Percentiles rank a stretch among this genome's conserved stretches.
Conservation (phyloP, 2,329 filamentous ascomycete species). For the Nannizzia gypsea region DNA sequence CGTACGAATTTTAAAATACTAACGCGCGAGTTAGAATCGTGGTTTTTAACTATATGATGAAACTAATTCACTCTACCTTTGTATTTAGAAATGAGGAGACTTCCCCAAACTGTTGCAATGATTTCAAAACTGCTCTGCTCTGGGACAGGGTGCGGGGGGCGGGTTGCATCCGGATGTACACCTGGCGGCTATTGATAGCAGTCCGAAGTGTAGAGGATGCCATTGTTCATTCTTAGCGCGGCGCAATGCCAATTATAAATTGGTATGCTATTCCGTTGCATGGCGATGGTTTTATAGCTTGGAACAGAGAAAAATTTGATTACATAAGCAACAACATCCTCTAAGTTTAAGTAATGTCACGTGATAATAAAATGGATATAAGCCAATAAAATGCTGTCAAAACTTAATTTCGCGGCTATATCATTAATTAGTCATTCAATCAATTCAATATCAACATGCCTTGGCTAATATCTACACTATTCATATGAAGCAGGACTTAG, state of each 20-base stretch:
- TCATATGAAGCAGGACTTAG: too few relatives aligned
- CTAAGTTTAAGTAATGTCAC: too few relatives aligned
- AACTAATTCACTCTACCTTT: constrained; percentile 19
- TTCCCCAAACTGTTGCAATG: constrained; percentile 33
- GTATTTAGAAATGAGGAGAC: constrained; percentile 29
- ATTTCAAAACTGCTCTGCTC: constrained; percentile 25
- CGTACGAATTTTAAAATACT: constrained; percentile 6
- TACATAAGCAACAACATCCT: too few relatives aligned
- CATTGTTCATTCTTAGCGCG: neutral
- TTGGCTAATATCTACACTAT: too few relatives aligned
- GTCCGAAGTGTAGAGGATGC: constrained; percentile 5
- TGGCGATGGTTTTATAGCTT: neutral
- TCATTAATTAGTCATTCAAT: too few relatives aligned
- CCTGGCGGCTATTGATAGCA: constrained; percentile 14
- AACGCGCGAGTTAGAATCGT: neutral
- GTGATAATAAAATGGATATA: too few relatives aligned
- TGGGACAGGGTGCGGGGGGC: constrained; percentile 23
- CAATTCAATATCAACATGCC: too few relatives aligned
- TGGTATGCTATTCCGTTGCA: neutral
- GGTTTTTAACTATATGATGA: neutral
- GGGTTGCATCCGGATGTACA: constrained; percentile 24
- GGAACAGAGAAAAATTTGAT: too few relatives aligned
- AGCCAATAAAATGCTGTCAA: too few relatives aligned
- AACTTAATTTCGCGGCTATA: too few relatives aligned
- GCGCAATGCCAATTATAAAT: neutral